Percentiles rank a stretch among this genome's conserved stretches.
These are phyloP conservation scores for Lepidium didymum DNA, from an alignment of 345 rosid species.

Conservation along the genomic window DNA sequence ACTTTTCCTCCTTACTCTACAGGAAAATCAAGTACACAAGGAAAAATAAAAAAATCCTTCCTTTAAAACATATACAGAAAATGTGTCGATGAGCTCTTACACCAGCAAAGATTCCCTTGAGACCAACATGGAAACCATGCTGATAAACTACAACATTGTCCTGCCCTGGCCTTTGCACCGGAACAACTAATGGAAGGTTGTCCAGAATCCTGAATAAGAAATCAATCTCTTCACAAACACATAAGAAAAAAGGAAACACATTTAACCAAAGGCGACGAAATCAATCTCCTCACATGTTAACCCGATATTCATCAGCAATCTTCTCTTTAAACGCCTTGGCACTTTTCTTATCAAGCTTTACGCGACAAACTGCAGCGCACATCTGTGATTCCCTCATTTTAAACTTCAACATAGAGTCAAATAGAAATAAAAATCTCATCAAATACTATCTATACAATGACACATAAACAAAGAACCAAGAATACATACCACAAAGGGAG, in stretches of 20 bases:
- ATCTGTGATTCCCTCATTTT: constrained; percentile 75
- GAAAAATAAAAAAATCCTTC: neutral
- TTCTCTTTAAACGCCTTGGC: constrained; percentile 71
- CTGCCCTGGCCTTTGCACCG: constrained; percentile 38
- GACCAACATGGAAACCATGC: constrained; percentile 55
- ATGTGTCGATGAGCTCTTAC: constrained; percentile 34
- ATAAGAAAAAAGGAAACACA: neutral
- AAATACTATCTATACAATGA: neutral
- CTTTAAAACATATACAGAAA: neutral
- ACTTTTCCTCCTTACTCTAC: constrained; percentile 76
- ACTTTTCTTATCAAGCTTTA: constrained; percentile 43
- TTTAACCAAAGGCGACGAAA: neutral
- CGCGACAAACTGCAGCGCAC: constrained; percentile 54
- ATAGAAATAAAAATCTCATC: neutral
- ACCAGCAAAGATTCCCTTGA: constrained; percentile 46
- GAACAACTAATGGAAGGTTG: constrained; percentile 55
- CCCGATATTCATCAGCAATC: constrained; percentile 79
- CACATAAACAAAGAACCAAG: neutral
- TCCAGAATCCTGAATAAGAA: constrained; percentile 48
- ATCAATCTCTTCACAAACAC: neutral
- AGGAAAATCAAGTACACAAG: constrained; percentile 1
- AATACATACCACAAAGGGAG: constrained; percentile 62
- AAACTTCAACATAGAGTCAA: constrained; percentile 39
- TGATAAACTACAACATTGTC: constrained; percentile 43
- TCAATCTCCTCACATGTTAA: constrained; percentile 51